Evolutionary conservation across 352 stramenopile genomes (phyloP).

Genomic region (Phytophthora hibernalis): DNA sequence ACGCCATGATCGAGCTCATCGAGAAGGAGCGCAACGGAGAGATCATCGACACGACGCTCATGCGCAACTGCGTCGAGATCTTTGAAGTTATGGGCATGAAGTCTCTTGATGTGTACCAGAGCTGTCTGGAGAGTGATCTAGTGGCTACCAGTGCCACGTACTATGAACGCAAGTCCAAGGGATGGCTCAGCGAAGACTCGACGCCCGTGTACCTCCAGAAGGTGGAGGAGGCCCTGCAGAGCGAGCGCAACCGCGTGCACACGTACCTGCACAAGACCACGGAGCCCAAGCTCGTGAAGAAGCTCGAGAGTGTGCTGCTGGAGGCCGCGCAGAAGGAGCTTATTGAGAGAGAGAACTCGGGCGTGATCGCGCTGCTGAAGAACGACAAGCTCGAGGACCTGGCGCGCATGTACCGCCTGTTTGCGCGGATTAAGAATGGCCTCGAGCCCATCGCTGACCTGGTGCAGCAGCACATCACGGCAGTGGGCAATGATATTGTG

Average conservation of each 20-base stretch:
- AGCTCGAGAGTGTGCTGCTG: slow-evolving; percentile 95
- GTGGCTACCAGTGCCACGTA: slow-evolving; percentile 93
- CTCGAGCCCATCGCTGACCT: slow-evolving; percentile 97
- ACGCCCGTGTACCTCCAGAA: slow-evolving; percentile 99
- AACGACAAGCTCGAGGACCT: slow-evolving; percentile 98
- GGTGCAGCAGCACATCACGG: slow-evolving; percentile 96
- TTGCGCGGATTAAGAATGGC: slow-evolving; percentile 95
- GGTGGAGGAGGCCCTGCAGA: slow-evolving; percentile 85
- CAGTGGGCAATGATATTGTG: slow-evolving; percentile 89
- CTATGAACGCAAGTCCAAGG: slow-evolving; percentile 97
- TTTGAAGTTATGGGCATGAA: slow-evolving; percentile 99
- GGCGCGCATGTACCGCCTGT: slow-evolving; percentile 98
- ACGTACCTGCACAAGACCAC: slow-evolving; percentile 97
- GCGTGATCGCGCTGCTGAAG: slow-evolving; percentile 95
- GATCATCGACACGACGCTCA: slow-evolving; percentile 97
- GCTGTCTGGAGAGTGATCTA: slow-evolving; percentile 95
- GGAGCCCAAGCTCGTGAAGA: slow-evolving; percentile 95
- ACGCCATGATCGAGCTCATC: slow-evolving; percentile 96
- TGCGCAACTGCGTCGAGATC: slow-evolving; percentile 98
- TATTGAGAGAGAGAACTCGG: slow-evolving; percentile 98
- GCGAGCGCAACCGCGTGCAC: slow-evolving; percentile 88
- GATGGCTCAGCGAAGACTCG: slow-evolving; percentile 98
- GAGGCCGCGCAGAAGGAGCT: slow-evolving; percentile 95
- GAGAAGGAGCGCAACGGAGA: slow-evolving; percentile 97
- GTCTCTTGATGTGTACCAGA: slow-evolving; percentile 96